Conservation (phyloP, 2,329 filamentous ascomycete genomes). For the Ophiostoma pallidulum region DNA sequence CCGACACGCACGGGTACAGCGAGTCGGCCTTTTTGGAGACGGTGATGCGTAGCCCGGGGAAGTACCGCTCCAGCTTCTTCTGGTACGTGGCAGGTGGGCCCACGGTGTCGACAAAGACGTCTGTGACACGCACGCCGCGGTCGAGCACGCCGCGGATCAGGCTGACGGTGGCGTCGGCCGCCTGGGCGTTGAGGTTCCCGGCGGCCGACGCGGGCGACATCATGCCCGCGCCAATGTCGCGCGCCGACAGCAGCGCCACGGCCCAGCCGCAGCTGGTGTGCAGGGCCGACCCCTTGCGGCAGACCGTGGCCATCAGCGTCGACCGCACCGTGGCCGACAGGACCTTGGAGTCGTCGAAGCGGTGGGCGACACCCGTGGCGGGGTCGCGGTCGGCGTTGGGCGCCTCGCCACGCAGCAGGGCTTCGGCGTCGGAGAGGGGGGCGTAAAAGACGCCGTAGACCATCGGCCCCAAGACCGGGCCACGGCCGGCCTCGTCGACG, state of each 20-base stretch:
- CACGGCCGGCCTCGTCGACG: constrained; percentile 88
- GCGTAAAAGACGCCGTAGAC: constrained; percentile 66
- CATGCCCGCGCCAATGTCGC: constrained; percentile 74
- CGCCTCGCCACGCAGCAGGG: constrained; percentile 52
- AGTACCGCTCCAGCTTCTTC: constrained; percentile 70
- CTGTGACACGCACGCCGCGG: constrained; percentile 68
- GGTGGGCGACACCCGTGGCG: constrained; percentile 46
- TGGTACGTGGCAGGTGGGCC: constrained; percentile 78
- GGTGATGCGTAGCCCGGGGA: constrained; percentile 65
- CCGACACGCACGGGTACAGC: constrained; percentile 84
- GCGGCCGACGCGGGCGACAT: constrained; percentile 46
- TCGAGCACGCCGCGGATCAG: constrained; percentile 71
- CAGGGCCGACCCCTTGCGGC: constrained; percentile 45
- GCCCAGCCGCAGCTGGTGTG: constrained; percentile 67
- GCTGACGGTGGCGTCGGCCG: constrained; percentile 80
- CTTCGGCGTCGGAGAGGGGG: constrained; percentile 59
- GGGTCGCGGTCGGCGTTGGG: constrained; percentile 8
- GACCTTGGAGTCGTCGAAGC: constrained; percentile 93
- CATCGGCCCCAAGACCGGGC: constrained; percentile 81
- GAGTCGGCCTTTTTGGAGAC: constrained; percentile 90
- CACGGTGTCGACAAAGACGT: constrained; percentile 94
- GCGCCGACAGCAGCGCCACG: constrained; percentile 67
- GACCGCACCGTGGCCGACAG: constrained; percentile 73
- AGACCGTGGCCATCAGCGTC: constrained; percentile 59
- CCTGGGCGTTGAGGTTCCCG: constrained; percentile 95